These are phyloP conservation scores for Solanum hybrid DNA, from an alignment of 305 asterid genomes.

Conservation along the genomic window DNA sequence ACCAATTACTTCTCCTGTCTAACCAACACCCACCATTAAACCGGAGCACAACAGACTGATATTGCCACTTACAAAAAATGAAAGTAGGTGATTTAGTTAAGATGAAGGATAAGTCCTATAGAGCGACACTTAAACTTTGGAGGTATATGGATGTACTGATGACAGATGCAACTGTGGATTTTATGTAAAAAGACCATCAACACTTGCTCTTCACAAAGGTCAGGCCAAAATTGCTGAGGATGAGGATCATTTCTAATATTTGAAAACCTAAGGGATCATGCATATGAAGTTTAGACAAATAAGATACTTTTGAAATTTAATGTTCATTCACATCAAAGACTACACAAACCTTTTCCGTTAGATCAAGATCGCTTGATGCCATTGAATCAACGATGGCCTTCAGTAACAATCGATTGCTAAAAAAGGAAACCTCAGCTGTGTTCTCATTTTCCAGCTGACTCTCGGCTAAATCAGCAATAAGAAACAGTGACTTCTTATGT, in stretches of 20 bases:
- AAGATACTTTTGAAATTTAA: background rate
- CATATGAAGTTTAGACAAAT: background rate
- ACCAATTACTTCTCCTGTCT: background rate
- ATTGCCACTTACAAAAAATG: background rate
- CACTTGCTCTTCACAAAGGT: background rate
- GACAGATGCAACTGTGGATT: background rate
- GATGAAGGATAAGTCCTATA: background rate
- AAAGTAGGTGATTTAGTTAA: background rate
- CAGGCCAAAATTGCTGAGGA: background rate
- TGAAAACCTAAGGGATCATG: background rate
- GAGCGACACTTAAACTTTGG: background rate
- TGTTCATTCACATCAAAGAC: background rate
- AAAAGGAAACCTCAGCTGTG: conserved; percentile 27
- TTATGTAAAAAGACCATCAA: background rate
- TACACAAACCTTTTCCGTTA: conserved; percentile 83
- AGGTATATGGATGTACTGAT: background rate
- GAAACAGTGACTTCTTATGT: conserved; percentile 48
- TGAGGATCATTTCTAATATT: background rate
- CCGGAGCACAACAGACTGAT: background rate
- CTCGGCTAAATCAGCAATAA: conserved; percentile 60
- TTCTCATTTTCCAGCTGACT: conserved; percentile 31
- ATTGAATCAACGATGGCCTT: conserved; percentile 57
- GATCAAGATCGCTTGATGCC: conserved; percentile 59
- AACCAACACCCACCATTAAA: background rate
- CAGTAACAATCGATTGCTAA: conserved; percentile 43